These are phyloP conservation scores for Metschnikowia arizonensis DNA, from an alignment of 805 yeast species.

Conservation along the genomic window DNA sequence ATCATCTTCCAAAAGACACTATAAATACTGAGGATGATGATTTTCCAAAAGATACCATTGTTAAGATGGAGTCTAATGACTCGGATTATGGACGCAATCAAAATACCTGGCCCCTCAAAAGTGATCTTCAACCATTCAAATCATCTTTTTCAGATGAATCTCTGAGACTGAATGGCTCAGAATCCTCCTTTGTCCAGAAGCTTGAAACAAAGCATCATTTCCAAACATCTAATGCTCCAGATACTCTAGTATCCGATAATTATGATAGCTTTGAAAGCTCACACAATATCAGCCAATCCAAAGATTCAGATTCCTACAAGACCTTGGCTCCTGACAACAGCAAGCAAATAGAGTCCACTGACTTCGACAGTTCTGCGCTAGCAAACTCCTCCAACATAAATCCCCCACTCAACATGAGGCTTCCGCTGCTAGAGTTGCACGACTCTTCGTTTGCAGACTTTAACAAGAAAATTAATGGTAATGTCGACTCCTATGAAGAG, in stretches of 20 bases:
- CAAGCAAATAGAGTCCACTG: not conserved
- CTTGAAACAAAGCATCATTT: constrained; percentile 2
- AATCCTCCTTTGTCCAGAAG: not conserved
- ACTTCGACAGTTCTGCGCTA: constrained; percentile 25
- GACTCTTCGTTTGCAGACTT: constrained; percentile 39
- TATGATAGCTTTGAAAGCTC: not conserved
- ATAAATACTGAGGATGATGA: not conserved
- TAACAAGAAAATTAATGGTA: constrained; percentile 23
- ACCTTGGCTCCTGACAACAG: not conserved
- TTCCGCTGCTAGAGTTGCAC: constrained; percentile 42
- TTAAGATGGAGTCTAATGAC: constrained; percentile 6
- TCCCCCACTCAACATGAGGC: constrained; percentile 26
- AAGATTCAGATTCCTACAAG: not conserved
- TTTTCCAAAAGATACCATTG: no score
- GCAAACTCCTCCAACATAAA: constrained; percentile 44
- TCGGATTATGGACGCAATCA: not conserved
- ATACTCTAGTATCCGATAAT: not conserved
- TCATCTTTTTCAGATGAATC: not conserved
- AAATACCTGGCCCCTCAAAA: not conserved
- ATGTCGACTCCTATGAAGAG: constrained; percentile 30
- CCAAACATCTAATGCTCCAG: not conserved
- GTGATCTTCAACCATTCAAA: not conserved
- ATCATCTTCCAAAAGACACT: no score
- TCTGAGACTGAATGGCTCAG: not conserved
- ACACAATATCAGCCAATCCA: not conserved